Evolutionary conservation across 495 filamentous ascomycete species (phyloP).

Genomic region (Articulospora tetracladia): DNA sequence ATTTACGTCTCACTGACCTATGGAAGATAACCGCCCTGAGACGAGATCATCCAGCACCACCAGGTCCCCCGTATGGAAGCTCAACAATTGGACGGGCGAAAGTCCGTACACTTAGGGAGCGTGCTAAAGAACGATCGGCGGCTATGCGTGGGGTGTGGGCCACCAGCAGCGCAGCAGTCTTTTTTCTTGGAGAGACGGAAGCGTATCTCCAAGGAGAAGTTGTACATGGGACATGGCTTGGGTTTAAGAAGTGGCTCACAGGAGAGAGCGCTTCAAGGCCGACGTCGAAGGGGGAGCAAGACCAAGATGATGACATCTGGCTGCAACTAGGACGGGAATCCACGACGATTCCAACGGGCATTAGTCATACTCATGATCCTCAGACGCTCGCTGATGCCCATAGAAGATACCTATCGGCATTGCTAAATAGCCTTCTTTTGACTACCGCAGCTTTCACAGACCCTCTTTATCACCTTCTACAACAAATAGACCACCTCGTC

Average conservation of each 20-base stretch:
- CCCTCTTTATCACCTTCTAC: slow-evolving; percentile 65
- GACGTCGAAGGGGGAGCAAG: neutral
- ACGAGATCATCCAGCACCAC: slow-evolving; percentile 68
- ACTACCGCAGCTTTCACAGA: slow-evolving; percentile 64
- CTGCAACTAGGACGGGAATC: slow-evolving; percentile 13
- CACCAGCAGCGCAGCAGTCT: slow-evolving; percentile 74
- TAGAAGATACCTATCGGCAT: slow-evolving; percentile 62
- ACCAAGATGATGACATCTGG: slow-evolving; percentile 25
- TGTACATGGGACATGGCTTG: slow-evolving; percentile 71
- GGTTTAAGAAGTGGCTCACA: slow-evolving; percentile 48
- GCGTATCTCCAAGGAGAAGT: slow-evolving; percentile 89
- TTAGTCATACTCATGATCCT: slow-evolving; percentile 62
- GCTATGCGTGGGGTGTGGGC: slow-evolving; percentile 83
- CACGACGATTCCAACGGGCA: slow-evolving; percentile 19
- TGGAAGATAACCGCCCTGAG: slow-evolving; percentile 81
- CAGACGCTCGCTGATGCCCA: slow-evolving; percentile 80
- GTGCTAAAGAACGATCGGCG: slow-evolving; percentile 52
- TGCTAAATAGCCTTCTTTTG: slow-evolving; percentile 67
- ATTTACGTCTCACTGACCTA: slow-evolving; percentile 73
- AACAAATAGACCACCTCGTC: slow-evolving; percentile 70
- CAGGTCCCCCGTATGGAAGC: slow-evolving; percentile 58
- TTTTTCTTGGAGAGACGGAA: slow-evolving; percentile 81
- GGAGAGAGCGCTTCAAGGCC: slow-evolving; percentile 7
- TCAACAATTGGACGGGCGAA: slow-evolving; percentile 51
- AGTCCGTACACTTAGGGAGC: slow-evolving; percentile 51